A percentile compares a stretch with the other conserved stretches of the same genome.
Conservation (phyloP, 2,329 filamentous ascomycete genomes). For the Nigrospora osmanthi region DNA sequence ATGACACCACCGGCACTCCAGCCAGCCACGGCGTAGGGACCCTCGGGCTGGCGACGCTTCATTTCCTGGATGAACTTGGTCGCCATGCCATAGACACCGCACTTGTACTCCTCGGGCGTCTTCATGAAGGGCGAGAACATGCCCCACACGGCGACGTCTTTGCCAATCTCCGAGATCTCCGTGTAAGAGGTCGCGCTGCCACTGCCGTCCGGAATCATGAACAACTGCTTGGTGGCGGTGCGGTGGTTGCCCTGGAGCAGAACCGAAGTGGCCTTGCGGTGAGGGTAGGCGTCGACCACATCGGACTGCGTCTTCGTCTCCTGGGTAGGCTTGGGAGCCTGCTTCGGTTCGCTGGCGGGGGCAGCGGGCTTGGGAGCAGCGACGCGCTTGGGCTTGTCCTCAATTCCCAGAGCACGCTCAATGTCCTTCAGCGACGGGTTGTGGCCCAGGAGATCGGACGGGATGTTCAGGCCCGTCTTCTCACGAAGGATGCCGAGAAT, state of each 20-base stretch:
- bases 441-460: slow-evolving; percentile 52
- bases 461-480: slow-evolving; percentile 43
- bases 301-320: slow-evolving; percentile 32
- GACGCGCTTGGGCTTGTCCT: slow-evolving; percentile 28
- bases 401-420: slow-evolving; percentile 53
- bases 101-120: slow-evolving; percentile 56
- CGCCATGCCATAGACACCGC: slow-evolving; percentile 58
- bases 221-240: slow-evolving; percentile 39
- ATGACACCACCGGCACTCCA: slow-evolving; percentile 75
- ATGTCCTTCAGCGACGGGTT: slow-evolving; percentile 58
- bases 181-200: slow-evolving; percentile 62
- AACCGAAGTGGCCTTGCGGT: slow-evolving; percentile 38
- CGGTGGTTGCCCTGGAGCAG: slow-evolving; percentile 42
- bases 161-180: slow-evolving; percentile 43
- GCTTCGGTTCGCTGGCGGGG: slow-evolving; percentile 13
- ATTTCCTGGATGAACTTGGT: slow-evolving; percentile 62
- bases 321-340: slow-evolving; percentile 21
- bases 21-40: slow-evolving; percentile 61
- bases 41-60: slow-evolving; percentile 59
- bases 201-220: slow-evolving; percentile 47
- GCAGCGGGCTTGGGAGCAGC: slow-evolving; percentile 18
- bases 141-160: slow-evolving; percentile 43
- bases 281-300: slow-evolving; percentile 34
- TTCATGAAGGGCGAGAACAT: slow-evolving; percentile 68
- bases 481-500: slow-evolving; percentile 48